Evolutionary conservation across 768 basidiomycete genomes (phyloP).

Genomic region (Boletus reticuloceps): DNA sequence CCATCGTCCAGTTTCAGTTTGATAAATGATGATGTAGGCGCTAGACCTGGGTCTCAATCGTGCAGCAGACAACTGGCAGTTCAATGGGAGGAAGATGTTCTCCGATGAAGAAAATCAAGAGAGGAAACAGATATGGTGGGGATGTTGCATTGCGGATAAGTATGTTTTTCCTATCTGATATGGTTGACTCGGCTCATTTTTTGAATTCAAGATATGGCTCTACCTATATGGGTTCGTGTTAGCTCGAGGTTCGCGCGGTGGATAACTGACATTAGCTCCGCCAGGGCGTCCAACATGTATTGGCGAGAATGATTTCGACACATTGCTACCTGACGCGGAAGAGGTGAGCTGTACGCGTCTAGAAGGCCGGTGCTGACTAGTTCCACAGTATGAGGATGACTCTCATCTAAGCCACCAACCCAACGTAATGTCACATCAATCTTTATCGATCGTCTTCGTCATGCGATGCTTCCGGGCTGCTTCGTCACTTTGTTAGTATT

Average conservation of each 20-base stretch:
- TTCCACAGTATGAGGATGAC: slow-evolving; percentile 54
- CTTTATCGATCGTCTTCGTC: slow-evolving; percentile 38
- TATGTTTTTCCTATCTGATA: slow-evolving; percentile 31
- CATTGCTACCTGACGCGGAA: slow-evolving; percentile 54
- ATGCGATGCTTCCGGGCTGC: slow-evolving; percentile 57
- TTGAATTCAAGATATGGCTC: slow-evolving; percentile 54
- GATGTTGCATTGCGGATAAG: slow-evolving; percentile 70
- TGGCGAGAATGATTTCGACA: slow-evolving; percentile 68
- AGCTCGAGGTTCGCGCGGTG: neutral
- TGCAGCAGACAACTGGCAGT: slow-evolving; percentile 72
- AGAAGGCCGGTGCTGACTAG: slow-evolving; percentile 5
- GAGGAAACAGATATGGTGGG: slow-evolving; percentile 79
- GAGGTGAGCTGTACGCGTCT: slow-evolving; percentile 37
- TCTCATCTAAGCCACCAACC: slow-evolving; percentile 49
- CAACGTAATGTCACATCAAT: slow-evolving; percentile 39
- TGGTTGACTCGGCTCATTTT: slow-evolving; percentile 1
- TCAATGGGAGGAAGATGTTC: slow-evolving; percentile 59
- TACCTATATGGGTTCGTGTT: slow-evolving; percentile 62
- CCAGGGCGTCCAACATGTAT: slow-evolving; percentile 67
- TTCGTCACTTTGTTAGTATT: slow-evolving; percentile 54
- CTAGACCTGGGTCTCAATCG: slow-evolving; percentile 81
- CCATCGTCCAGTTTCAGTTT: neutral
- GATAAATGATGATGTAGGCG: slow-evolving; percentile 44
- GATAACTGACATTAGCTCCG: slow-evolving; percentile 9
- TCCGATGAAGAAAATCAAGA: slow-evolving; percentile 64